Base-by-base conservation (phyloP, 1,284 basidiomycete genomes). In the Mycena sp. region DNA sequence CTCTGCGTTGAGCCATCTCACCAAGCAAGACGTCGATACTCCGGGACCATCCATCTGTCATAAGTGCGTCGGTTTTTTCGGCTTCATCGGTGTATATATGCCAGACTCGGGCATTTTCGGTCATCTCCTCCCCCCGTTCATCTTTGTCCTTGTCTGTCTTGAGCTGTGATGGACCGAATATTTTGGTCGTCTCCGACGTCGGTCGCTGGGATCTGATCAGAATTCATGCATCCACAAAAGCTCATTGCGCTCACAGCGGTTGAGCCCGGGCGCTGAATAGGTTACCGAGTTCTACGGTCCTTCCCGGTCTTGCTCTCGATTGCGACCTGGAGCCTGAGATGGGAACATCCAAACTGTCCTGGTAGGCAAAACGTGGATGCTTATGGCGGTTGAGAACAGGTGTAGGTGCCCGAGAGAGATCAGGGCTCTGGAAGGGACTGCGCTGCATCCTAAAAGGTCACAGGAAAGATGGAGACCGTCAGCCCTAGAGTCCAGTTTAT, bases 21-120 rank as follows among this genome's bases (percentile, higher is more conserved):
- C 80, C 79, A 1, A 83, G 73, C 5, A 83, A 71, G 11, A 79
- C 76, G 57, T 83, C 80, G 32, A 81, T 76, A 17, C 76, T 77
- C 19, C 77, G 70, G 45, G 77, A 78, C 63, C 75, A 78, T 6
- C 75, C 77, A 28, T 79, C 78, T 12, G 72, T 73, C 58, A 78
- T 71, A 1, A 73, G 67, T 4, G 69, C 63, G 65, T 82, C 80
- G n/a, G 72, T 68, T 52, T 72, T 77, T 14, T 70, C 56, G 9
- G 80, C 74, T 63, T 81, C 79, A 7, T 78, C 76, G 25, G 75
- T 73, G 64, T 81, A 82, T 6, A 78, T 70, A 19, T 74, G 70
- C 79, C 80, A 82, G 16, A 82, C 71, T 6, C 72, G 67, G 11
- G 77, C 68, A 52, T 63, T 67, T n/a, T 64, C 65, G 1, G 55